Percentiles rank a stretch among this genome's conserved stretches.
phyloP scores from a whole-genome alignment of 2,329 filamentous ascomycete genomes.

The Akanthomyces muscarius region DNA sequence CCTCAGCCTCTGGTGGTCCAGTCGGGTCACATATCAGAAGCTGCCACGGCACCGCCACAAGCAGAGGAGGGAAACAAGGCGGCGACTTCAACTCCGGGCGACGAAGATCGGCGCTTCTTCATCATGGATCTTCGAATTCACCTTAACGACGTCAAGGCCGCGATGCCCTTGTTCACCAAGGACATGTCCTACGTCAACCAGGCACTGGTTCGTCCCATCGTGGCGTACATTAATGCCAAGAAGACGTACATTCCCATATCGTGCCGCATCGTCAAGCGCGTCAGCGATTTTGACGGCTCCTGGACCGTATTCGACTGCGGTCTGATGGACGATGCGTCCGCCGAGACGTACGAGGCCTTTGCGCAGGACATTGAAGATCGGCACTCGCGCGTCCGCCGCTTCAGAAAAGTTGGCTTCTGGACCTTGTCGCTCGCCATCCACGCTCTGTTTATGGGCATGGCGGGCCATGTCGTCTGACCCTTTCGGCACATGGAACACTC shows the following conservation, averaged over 20 bases:
- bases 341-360: constrained; percentile 93
- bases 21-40: constrained; percentile 33
- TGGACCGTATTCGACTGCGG: constrained; percentile 95
- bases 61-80: background rate
- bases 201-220: constrained; percentile 88
- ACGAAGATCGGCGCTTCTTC: constrained; percentile 70
- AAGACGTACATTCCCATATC: constrained; percentile 93
- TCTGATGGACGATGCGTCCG: constrained; percentile 87
- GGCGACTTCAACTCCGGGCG: constrained; percentile 17
- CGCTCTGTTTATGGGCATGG: constrained; percentile 91
- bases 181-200: constrained; percentile 96
- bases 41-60: constrained; percentile 20
- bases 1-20: constrained; percentile 26
- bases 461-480: constrained; percentile 64
- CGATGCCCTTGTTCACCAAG: constrained; percentile 86
- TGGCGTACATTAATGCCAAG: constrained; percentile 96
- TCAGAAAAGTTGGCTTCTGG: constrained; percentile 97
- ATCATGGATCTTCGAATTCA: constrained; percentile 95
- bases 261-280: constrained; percentile 87
- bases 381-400: constrained; percentile 75
- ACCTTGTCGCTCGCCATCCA: constrained; percentile 88
- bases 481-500: background rate
- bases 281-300: constrained; percentile 85
- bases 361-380: constrained; percentile 86
- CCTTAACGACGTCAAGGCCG: constrained; percentile 89